phyloP scores from a whole-genome alignment of 164 flowering plant species.

The Umbilicus rupestris region DNA sequence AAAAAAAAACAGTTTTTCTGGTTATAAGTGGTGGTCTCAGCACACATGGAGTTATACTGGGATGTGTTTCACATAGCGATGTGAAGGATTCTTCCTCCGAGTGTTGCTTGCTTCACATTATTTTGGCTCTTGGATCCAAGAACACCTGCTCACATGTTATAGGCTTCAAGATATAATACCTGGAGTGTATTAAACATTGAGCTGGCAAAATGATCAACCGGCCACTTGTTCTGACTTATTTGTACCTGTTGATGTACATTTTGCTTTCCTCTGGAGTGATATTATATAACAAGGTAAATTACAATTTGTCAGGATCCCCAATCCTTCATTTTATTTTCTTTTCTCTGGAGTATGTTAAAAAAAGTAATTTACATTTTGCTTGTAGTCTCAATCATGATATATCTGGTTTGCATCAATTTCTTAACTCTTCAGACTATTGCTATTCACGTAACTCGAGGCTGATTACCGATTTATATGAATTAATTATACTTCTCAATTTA shows the following conservation, averaged over 20 bases:
- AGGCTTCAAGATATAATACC: background rate
- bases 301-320: background rate
- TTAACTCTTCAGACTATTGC: background rate
- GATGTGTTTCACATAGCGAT: background rate
- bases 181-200: constrained; percentile 5
- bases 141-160: background rate
- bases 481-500: background rate
- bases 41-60: background rate
- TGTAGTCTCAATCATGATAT: background rate
- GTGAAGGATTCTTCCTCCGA: background rate
- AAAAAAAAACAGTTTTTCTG: background rate
- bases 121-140: background rate
- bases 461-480: background rate
- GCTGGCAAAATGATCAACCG: constrained; percentile 47
- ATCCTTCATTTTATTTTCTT: constrained; percentile 38
- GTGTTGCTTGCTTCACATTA: background rate
- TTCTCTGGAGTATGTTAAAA: constrained; percentile 71
- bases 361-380: constrained; percentile 33
- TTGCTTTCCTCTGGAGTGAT: constrained; percentile 84
- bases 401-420: background rate
- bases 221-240: constrained; percentile 57
- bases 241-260: constrained; percentile 73
- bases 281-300: constrained; percentile 72
- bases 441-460: background rate
- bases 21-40: background rate